Evolutionary conservation across 257 asterid species (phyloP).

Genomic region (Petunia axillaris): DNA sequence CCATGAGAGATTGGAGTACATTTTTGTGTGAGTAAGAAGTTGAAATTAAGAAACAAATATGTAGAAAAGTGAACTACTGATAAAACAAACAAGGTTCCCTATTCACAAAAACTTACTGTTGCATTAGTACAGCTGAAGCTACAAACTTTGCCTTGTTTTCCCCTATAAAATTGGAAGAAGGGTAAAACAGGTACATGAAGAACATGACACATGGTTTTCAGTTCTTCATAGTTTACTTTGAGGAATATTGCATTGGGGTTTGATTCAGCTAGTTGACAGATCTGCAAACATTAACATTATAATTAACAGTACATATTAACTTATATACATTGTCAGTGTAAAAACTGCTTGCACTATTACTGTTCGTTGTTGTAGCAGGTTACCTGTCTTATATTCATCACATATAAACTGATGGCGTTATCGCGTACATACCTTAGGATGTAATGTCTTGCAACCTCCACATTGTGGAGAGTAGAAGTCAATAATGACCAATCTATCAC

Average conservation of each 20-base stretch:
- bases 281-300: constrained; percentile 31
- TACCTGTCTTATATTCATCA: too few relatives aligned
- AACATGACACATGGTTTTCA: constrained; percentile 41
- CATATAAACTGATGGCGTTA: too few relatives aligned
- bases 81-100: too few relatives aligned
- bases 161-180: constrained; percentile 47
- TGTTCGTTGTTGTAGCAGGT: too few relatives aligned
- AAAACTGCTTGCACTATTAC: too few relatives aligned
- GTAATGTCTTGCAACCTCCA: constrained; percentile 52
- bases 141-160: constrained; percentile 46
- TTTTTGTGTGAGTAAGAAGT: background rate
- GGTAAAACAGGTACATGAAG: constrained; percentile 44
- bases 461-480: constrained; percentile 53
- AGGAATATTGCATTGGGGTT: constrained; percentile 48
- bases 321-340: too few relatives aligned
- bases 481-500: constrained; percentile 44
- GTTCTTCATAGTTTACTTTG: constrained; percentile 46
- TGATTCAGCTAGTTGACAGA: constrained; percentile 48
- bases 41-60: background rate
- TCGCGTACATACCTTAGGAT: constrained; percentile 43
- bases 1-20: background rate
- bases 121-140: constrained; percentile 54
- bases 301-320: background rate
- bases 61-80: too few relatives aligned
- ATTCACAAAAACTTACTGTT: constrained; percentile 32